Conservation (phyloP, 2,329 filamentous ascomycete genomes). For the Botrytis pseudocinerea region DNA sequence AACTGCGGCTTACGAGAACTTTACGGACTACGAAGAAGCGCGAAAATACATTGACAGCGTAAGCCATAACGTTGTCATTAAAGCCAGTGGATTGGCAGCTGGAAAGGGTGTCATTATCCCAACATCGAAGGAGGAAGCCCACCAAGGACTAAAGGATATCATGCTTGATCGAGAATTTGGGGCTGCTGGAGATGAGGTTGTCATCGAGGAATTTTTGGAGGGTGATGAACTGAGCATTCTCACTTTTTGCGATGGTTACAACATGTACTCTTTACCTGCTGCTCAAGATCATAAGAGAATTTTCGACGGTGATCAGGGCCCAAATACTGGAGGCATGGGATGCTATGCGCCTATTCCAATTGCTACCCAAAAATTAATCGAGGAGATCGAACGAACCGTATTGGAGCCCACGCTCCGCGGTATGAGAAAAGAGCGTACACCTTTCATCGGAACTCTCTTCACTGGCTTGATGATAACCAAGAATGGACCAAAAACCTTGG, state of each 20-base stretch:
- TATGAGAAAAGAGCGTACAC: conserved; percentile 77
- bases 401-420: conserved; percentile 88
- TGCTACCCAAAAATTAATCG: conserved; percentile 70
- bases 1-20: conserved; percentile 89
- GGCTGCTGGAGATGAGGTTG: conserved; percentile 81
- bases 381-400: conserved; percentile 75
- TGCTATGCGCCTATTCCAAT: conserved; percentile 91
- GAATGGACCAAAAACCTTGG: conserved; percentile 76
- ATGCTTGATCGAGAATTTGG: conserved; percentile 91
- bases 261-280: conserved; percentile 78
- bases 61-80: conserved; percentile 80
- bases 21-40: conserved; percentile 73
- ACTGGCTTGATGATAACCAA: conserved; percentile 93
- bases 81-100: conserved; percentile 86
- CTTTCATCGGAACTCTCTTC: conserved; percentile 75
- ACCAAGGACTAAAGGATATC: conserved; percentile 78
- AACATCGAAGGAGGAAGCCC: conserved; percentile 75
- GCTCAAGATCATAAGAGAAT: conserved; percentile 98
- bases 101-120: conserved; percentile 87
- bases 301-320: conserved; percentile 83
- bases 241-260: conserved; percentile 86
- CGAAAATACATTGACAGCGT: conserved; percentile 71
- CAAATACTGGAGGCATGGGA: conserved; percentile 97
- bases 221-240: conserved; percentile 92
- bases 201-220: conserved; percentile 90